Conservation (phyloP, 139 green algal genomes). For the Auxenochlorella pyrenoidosa region DNA sequence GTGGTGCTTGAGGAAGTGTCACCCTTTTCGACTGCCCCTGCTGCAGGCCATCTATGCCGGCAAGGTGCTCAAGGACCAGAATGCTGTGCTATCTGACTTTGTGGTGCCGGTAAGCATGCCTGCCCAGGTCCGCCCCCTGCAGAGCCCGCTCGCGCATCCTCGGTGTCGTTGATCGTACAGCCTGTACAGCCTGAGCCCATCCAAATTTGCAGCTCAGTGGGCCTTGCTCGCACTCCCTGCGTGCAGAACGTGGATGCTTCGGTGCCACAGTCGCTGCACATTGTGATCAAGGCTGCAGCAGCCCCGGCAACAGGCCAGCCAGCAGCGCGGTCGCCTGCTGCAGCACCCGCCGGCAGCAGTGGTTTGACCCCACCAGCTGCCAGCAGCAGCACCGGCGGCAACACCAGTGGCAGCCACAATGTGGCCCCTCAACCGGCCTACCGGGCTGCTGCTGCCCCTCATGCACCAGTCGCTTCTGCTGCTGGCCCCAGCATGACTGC, state of each 20-base stretch:
- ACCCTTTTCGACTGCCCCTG: background rate
- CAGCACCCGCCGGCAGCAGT: too few species aligned
- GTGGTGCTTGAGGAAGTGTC: background rate
- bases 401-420: background rate
- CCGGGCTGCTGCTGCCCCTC: too few species aligned
- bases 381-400: background rate
- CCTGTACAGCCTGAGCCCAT: too few species aligned
- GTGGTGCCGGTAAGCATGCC: conserved; percentile 27
- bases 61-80: conserved; percentile 68
- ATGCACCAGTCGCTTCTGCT: too few species aligned
- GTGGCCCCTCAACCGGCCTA: too few species aligned
- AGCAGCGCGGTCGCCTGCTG: background rate
- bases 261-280: conserved; percentile 61
- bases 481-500: background rate
- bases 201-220: background rate
- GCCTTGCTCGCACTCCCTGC: too few species aligned
- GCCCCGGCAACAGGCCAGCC: background rate
- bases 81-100: conserved; percentile 30
- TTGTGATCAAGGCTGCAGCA: conserved; percentile 63
- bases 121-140: background rate
- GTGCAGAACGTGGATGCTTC: conserved; percentile 43
- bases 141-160: too few species aligned
- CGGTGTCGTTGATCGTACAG: too few species aligned
- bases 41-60: conserved; percentile 75
- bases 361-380: background rate